Evolutionary conservation across 1,284 basidiomycete species (phyloP), one percentile per base, ranked within the genome.

Genomic region (Lentinus polychrous): DNA sequence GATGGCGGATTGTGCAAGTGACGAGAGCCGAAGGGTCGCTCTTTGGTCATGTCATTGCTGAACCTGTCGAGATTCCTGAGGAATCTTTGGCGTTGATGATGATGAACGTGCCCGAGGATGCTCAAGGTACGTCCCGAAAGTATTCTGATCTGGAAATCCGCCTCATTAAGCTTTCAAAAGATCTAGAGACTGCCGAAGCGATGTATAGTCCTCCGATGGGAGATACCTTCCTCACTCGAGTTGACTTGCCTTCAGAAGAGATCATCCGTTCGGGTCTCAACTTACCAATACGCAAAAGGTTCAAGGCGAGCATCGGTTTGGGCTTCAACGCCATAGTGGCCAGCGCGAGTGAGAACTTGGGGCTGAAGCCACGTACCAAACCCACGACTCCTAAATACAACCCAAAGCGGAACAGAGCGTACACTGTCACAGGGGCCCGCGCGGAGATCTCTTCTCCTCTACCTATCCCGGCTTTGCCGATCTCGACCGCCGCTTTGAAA

Each of bases 31-130:
- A 76, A 43, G 81, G 80, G 2, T 79, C 80, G 0, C 62, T 80
- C 39, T 86, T 87, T 56, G 81, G 79, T 1, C 75, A 85, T 57
- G 74, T 87, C 49, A 71, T 80, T 34, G 84, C 83, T 15, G 72
- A 79, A 14, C 83, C 84, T 5, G 68, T 72, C 3, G 53, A 69
- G 1, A 70, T 82, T 18, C 77, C 79, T 0, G 44, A 37, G 4
- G 56, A 48, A 22, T 50, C 55, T 1, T 51, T 62, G 0, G 48
- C 54, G 1, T 43, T 58, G 37, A 46, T 57, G 34, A n/a, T 58
- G 37, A 46, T 27, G 27, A 49, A 43, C 18, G 40, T 41, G 11
- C 49, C 48, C 39, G 49, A 45, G 24, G 43, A 38, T 15, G 24
- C 38, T 41, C 6, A 43, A 17, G 48, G 51, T 54, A 32, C 27